Evolutionary conservation across 1,284 basidiomycete genomes (phyloP), one percentile per base, ranked within the genome.

Genomic region (Pascua sp.): DNA sequence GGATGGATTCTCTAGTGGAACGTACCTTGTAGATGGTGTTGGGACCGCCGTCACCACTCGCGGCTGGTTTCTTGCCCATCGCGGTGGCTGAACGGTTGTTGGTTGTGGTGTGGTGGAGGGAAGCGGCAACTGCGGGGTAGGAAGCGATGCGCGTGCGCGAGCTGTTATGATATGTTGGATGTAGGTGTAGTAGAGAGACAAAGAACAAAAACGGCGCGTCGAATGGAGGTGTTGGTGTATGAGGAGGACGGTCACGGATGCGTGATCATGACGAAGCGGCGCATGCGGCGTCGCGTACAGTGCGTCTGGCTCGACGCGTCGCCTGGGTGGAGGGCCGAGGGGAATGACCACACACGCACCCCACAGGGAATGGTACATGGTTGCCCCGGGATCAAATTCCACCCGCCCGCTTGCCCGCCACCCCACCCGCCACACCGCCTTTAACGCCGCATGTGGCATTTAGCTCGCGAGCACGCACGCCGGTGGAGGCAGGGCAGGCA

Each of bases 11-110:
- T 32, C 12, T 10, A 7, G 37, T 17, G 18, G n/a, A 12, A 61
- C 69, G 55, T 47, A 70, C 69, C 62, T 69, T 67, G 61, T 69
- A 71, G 42, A 71, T 69, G n/a, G 69, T 71, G 60, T 71, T 66
- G n/a, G 69, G 69, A 12, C 67, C 67, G 49, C 52, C 59, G 32
- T 67, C 65, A 47, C 53, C 64, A 5, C 45, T 54, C 43, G 63
- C 61, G 51, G 64, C 63, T 41, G 57, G 56, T 56, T 69, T 71
- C 62, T 71, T 71, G 43, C 49, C 56, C 62, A 65, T 65, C 39
- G 38, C 59, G 53, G 42, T 32, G 24, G 24, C 24, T 32, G 39
- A 38, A 15, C 37, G 32, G 47, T 11, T 16, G 17, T 37, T 9
- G 39, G 38, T 17, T 43, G 13, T n/a, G 36, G 46, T 38, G 13